A percentile compares a stretch with the other conserved stretches of the same genome.
Conservation (phyloP, 2,329 filamentous ascomycete species). For the Cladosporium oxysporum region DNA sequence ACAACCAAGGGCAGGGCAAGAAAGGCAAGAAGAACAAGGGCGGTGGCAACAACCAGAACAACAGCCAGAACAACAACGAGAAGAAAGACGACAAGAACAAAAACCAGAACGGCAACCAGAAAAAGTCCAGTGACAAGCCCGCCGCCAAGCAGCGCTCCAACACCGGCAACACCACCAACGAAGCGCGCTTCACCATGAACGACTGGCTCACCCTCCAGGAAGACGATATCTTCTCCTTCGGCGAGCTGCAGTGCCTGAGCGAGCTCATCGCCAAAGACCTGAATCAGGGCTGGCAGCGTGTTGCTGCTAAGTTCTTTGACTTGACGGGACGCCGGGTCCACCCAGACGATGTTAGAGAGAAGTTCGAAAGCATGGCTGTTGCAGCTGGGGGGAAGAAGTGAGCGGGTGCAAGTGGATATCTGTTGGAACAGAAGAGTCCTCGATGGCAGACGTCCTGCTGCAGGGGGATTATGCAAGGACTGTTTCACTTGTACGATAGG, state of each 20-base stretch:
- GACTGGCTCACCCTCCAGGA: conserved; percentile 36
- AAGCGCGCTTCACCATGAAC: conserved; percentile 33
- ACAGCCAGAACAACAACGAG: conserved; percentile 16
- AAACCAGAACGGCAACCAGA: background rate
- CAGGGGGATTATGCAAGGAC: background rate
- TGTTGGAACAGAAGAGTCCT: background rate
- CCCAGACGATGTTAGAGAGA: conserved; percentile 46
- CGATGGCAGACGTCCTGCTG: background rate
- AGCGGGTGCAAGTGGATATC: background rate
- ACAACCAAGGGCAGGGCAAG: conserved; percentile 14
- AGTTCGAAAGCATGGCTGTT: conserved; percentile 37
- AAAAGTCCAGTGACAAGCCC: background rate
- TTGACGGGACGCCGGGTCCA: conserved; percentile 50
- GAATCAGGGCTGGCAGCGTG: conserved; percentile 46
- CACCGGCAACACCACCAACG: conserved; percentile 22
- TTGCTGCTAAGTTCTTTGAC: conserved; percentile 52
- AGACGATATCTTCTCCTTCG: conserved; percentile 39
- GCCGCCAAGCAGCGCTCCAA: background rate
- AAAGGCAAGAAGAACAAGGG: conserved; percentile 5
- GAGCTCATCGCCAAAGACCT: conserved; percentile 46
- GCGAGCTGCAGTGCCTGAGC: conserved; percentile 47
- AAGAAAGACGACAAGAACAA: conserved; percentile 14
- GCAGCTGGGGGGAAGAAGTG: background rate
- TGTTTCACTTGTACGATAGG: background rate
- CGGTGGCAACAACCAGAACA: conserved; percentile 22